These are phyloP conservation scores for Naganishia albida DNA, from an alignment of 1,284 basidiomycete genomes.

Conservation along the genomic window DNA sequence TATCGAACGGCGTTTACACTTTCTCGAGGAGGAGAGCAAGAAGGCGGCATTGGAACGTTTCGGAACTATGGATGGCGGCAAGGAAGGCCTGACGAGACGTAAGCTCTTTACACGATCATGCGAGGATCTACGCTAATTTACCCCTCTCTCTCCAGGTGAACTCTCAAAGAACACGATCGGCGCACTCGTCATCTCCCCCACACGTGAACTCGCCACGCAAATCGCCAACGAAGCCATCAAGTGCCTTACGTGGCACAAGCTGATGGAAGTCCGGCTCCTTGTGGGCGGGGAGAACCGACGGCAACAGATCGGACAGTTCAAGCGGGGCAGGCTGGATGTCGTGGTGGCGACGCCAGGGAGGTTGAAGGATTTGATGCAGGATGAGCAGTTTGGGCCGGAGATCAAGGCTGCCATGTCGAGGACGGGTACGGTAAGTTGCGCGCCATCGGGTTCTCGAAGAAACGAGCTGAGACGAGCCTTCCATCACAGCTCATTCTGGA, in stretches of 20 bases:
- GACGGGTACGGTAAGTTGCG: conserved; percentile 62
- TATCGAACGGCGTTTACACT: conserved; percentile 68
- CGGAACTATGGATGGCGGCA: conserved; percentile 37
- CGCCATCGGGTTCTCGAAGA: too few species aligned
- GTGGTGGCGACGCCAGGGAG: conserved; percentile 93
- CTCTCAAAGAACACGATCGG: conserved; percentile 59
- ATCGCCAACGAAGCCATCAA: conserved; percentile 83
- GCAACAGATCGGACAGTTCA: conserved; percentile 69
- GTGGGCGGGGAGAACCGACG: conserved; percentile 75
- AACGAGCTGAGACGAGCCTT: conserved; percentile 9
- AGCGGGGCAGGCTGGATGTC: conserved; percentile 70
- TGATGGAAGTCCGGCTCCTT: conserved; percentile 72
- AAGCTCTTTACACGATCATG: conserved; percentile 50
- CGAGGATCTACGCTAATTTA: not conserved
- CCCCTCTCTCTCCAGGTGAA: conserved; percentile 7
- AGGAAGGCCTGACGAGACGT: conserved; percentile 42
- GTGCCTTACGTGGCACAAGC: conserved; percentile 66
- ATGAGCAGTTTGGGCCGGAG: conserved; percentile 57
- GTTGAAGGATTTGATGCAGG: conserved; percentile 73
- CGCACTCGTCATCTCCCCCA: conserved; percentile 85
- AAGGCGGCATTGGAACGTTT: conserved; percentile 35
- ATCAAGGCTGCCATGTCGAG: conserved; percentile 55
- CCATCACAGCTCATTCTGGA: conserved; percentile 75
- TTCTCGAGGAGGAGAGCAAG: conserved; percentile 41
- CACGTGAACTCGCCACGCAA: conserved; percentile 89